Evolutionary conservation across 441 rosid genomes (phyloP).

Genomic region (Bruguiera hainesii): DNA sequence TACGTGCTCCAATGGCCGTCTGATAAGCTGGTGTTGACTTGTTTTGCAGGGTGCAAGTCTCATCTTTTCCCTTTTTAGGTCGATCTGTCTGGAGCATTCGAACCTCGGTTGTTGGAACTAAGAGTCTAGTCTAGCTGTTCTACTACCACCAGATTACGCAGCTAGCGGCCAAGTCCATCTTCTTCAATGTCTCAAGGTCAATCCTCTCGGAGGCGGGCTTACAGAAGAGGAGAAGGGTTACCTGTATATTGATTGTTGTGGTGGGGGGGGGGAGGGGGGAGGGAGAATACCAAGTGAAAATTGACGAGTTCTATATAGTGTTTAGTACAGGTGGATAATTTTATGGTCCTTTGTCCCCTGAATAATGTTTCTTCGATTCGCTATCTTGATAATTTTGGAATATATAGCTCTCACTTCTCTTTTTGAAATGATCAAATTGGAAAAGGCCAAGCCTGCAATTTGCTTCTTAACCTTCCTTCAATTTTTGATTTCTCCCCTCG

Average conservation of each 20-base stretch:
- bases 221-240: slow-evolving; percentile 16
- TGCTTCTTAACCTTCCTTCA: too few species aligned
- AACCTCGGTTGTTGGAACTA: too few species aligned
- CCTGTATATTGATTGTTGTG: slow-evolving; percentile 26
- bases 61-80: too few species aligned
- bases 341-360: slow-evolving; percentile 20
- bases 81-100: too few species aligned
- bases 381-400: slow-evolving; percentile 23
- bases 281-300: slow-evolving; percentile 24
- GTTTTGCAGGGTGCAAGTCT: slow-evolving; percentile 30
- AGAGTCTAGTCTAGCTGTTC: too few species aligned
- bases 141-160: too few species aligned
- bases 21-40: background rate
- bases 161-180: background rate
- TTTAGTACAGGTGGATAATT: slow-evolving; percentile 23
- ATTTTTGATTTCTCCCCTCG: too few species aligned
- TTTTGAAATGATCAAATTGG: slow-evolving; percentile 12
- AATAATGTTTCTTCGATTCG: slow-evolving; percentile 1
- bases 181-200: slow-evolving; percentile 18
- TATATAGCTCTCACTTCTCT: slow-evolving; percentile 22
- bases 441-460: background rate
- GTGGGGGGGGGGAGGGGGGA: too few species aligned
- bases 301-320: slow-evolving; percentile 17
- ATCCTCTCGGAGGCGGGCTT: slow-evolving; percentile 11
- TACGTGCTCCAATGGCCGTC: too few species aligned